Conservation (phyloP, 305 asterid species). For the Andrographis paniculata region DNA sequence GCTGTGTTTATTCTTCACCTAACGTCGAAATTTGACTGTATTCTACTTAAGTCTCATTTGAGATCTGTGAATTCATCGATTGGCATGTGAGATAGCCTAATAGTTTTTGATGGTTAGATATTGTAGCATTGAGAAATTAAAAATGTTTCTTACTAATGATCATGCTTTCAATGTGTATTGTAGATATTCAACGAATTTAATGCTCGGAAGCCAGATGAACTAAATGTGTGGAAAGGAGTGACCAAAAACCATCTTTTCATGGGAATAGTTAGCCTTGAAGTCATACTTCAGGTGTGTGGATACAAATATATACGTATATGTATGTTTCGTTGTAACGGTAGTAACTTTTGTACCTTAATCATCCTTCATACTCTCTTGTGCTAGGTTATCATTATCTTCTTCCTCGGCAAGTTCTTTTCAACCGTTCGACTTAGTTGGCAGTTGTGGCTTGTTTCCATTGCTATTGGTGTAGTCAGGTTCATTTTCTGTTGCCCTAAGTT, state of each 20-base stretch:
- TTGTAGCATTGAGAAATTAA: too few species aligned
- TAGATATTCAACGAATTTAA: constrained; percentile 90
- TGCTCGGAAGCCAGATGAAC: constrained; percentile 90
- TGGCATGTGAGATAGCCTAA: too few species aligned
- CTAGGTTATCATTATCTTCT: constrained; percentile 47
- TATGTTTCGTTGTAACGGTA: too few species aligned
- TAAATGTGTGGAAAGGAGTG: constrained; percentile 74
- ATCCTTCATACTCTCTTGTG: constrained; percentile 1
- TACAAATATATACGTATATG: too few species aligned
- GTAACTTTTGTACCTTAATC: too few species aligned
- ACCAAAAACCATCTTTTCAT: constrained; percentile 64
- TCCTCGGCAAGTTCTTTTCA: constrained; percentile 40
- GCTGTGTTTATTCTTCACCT: too few species aligned
- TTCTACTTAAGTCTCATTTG: too few species aligned
- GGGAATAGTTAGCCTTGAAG: constrained; percentile 56
- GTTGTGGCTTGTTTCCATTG: constrained; percentile 52
- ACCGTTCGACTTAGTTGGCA: constrained; percentile 52
- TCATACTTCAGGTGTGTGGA: constrained; percentile 69
- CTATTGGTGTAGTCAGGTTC: constrained; percentile 44
- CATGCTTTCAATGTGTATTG: background rate
- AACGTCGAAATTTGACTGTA: too few species aligned
- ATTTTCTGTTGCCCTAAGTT: constrained; percentile 3
- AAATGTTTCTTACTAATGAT: too few species aligned
- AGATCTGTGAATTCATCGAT: too few species aligned
- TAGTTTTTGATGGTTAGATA: too few species aligned